Evolutionary conservation across 2,329 filamentous ascomycete species (phyloP), one percentile per base, ranked within the genome.

Genomic region (Rutstroemia sp.): DNA sequence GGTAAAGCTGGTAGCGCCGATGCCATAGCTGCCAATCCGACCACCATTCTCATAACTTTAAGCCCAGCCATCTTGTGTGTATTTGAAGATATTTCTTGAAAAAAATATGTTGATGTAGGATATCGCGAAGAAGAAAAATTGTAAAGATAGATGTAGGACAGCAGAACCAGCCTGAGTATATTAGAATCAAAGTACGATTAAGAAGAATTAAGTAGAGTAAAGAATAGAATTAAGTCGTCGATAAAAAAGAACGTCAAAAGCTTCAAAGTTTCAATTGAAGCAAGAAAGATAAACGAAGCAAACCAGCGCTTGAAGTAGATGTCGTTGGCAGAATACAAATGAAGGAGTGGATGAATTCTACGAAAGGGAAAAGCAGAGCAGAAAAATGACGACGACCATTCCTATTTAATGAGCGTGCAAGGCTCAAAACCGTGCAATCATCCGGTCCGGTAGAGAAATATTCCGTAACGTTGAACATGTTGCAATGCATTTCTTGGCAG

Each of bases 131-230:
- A 18, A 42, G 3, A 9, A 42, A 14, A 42, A 44, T 44, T 1
- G 21, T n/a, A 34, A 19, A 6, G 23, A 49, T 49, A 9, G 27
- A 42, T 41, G 46, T 41, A 37, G 39, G 59, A 63, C 53, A 64
- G 58, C 63, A 66, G 66, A 65, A 65, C 67, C 65, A 67, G 66
- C 66, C 65, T 65, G 64, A 64, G 59, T 54, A 42, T 61, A 65
- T 63, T 63, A 63, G 58, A 63, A 64, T 55, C 47, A 58, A 54
- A 45, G 16, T 49, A 49, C 34, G 41, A 56, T 51, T 12, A 21
- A 56, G 62, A 60, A 60, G 61, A 58, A 62, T 59, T 52, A 37
- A 57, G 61, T 58, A 62, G 63, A 59, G 38, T 53, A 47, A 52
- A 48, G 50, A 52, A 55, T 48, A 46, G 34, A 49, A 49, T 23